Conservation (phyloP, 129 eudicot genomes). For the Artemisia argyi region DNA sequence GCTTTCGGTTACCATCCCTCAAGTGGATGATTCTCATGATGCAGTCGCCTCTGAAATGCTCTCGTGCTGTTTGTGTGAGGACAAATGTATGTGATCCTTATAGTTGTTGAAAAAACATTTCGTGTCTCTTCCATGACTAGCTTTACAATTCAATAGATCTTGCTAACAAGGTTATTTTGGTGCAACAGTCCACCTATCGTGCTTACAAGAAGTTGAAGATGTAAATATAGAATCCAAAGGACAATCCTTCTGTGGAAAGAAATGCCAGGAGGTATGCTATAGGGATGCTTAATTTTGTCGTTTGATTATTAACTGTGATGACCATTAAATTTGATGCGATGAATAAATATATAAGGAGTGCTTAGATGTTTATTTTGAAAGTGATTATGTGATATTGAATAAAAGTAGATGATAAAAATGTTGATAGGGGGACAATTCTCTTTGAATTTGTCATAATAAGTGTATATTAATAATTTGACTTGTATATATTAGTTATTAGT, state of each 20-base stretch:
- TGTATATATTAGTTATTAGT: too few relatives aligned
- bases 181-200: constrained; percentile 65
- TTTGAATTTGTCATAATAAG: too few relatives aligned
- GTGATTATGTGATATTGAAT: background rate
- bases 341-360: background rate
- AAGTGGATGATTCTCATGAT: constrained; percentile 32
- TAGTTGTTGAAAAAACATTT: background rate
- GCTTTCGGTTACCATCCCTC: constrained; percentile 36
- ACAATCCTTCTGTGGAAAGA: constrained; percentile 64
- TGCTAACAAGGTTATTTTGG: constrained; percentile 15
- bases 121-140: constrained; percentile 10
- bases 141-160: background rate
- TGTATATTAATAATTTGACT: too few relatives aligned
- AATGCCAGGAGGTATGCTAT: constrained; percentile 73
- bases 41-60: constrained; percentile 37
- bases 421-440: too few relatives aligned
- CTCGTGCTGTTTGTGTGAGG: constrained; percentile 74
- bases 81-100: constrained; percentile 57
- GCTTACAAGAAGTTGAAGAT: constrained; percentile 41
- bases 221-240: constrained; percentile 24
- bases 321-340: background rate
- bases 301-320: background rate
- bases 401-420: too few relatives aligned
- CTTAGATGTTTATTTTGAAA: background rate
- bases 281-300: too few relatives aligned